Percentiles rank a stretch among this genome's conserved stretches.
Evolutionary conservation across 305 asterid genomes (phyloP).

Genomic region (Solanum aculeatissimum): DNA sequence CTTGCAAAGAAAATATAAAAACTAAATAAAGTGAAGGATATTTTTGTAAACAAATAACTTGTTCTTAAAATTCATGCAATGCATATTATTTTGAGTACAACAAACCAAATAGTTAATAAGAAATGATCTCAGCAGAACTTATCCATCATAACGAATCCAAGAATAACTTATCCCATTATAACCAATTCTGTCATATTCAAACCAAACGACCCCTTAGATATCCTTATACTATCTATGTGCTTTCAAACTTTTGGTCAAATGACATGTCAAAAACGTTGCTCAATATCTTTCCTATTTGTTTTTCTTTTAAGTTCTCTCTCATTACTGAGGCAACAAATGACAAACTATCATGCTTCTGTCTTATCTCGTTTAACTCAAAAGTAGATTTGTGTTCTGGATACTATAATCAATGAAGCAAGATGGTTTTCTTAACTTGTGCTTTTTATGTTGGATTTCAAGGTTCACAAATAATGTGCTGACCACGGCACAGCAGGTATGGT

Average conservation of each 20-base stretch:
- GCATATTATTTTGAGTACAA: too few relatives aligned
- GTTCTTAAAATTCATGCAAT: too few relatives aligned
- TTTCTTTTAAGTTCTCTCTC: background rate
- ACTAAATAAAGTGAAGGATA: too few relatives aligned
- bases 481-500: conserved; percentile 97
- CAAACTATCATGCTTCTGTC: background rate
- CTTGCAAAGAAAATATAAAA: too few relatives aligned
- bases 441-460: conserved; percentile 33
- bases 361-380: background rate
- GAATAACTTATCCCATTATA: too few relatives aligned
- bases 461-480: conserved; percentile 91
- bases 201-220: background rate
- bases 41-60: too few relatives aligned
- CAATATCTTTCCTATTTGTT: background rate
- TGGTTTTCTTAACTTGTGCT: background rate
- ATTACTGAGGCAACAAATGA: background rate
- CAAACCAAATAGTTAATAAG: too few relatives aligned
- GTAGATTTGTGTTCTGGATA: background rate
- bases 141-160: too few relatives aligned
- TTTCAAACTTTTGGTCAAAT: background rate
- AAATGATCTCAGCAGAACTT: too few relatives aligned
- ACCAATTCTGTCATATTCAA: too few relatives aligned
- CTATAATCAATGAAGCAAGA: background rate
- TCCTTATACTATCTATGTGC: background rate
- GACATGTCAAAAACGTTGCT: background rate